A percentile compares a stretch with the other conserved stretches of the same genome.
phyloP scores from a whole-genome alignment of 2,329 filamentous ascomycete genomes.

The Byssoonygena ceratinophila region DNA sequence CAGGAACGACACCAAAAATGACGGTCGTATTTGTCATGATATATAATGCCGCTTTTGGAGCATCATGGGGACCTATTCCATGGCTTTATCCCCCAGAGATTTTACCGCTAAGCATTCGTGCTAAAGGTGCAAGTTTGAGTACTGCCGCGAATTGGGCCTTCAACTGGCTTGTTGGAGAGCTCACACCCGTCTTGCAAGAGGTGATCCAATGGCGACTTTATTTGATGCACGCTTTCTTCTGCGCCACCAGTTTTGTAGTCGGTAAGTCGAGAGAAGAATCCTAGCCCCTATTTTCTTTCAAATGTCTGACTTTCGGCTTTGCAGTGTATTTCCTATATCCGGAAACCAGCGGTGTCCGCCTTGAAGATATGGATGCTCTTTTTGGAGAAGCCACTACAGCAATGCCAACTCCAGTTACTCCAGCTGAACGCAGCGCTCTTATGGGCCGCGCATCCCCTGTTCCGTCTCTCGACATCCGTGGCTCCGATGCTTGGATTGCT shows the following conservation, averaged over 20 bases:
- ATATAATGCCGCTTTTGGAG: slow-evolving; percentile 95
- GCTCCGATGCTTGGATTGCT: slow-evolving; percentile 36
- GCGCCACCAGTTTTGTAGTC: slow-evolving; percentile 85
- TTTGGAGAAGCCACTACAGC: slow-evolving; percentile 88
- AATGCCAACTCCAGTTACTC: slow-evolving; percentile 65
- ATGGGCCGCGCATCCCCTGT: slow-evolving; percentile 69
- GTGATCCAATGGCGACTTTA: slow-evolving; percentile 90
- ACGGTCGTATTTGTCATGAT: slow-evolving; percentile 96
- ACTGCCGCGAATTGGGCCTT: slow-evolving; percentile 97
- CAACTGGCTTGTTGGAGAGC: slow-evolving; percentile 92
- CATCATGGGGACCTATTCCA: slow-evolving; percentile 94
- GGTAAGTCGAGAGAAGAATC: slow-evolving; percentile 56
- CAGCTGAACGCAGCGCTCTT: slow-evolving; percentile 71
- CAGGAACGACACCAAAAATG: slow-evolving; percentile 59
- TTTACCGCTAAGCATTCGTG: slow-evolving; percentile 86
- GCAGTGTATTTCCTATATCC: slow-evolving; percentile 95
- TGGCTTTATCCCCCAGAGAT: slow-evolving; percentile 99
- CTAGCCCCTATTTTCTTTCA: slow-evolving; percentile 1
- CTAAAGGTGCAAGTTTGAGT: slow-evolving; percentile 91
- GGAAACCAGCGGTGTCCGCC: slow-evolving; percentile 84
- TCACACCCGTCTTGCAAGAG: slow-evolving; percentile 88
- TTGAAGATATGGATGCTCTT: slow-evolving; percentile 92
- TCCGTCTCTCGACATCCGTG: slow-evolving; percentile 58
- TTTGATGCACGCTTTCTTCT: slow-evolving; percentile 92
- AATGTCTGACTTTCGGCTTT: neutral